phyloP scores from a whole-genome alignment of 2,329 filamentous ascomycete genomes.

The Tothia fuscella region DNA sequence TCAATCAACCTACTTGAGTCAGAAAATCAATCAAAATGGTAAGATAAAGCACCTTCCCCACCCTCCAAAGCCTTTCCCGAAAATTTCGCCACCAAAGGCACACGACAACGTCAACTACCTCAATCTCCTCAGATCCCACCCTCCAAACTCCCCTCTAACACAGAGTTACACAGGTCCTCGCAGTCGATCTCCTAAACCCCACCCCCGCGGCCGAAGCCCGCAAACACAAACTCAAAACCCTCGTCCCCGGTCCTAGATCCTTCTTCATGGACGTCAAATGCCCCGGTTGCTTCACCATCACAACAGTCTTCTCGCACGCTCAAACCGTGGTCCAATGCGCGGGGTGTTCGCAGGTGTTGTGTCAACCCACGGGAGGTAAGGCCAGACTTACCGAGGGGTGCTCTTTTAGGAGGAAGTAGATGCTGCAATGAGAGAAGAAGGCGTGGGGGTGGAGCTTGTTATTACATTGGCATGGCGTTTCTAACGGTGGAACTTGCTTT shows the following conservation, averaged over 20 bases:
- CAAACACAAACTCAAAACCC: conserved; percentile 99
- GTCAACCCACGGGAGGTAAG: conserved; percentile 99
- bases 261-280: conserved; percentile 99
- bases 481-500: too few relatives aligned
- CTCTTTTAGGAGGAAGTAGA: conserved; percentile 99
- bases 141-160: too few relatives aligned
- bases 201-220: conserved; percentile 93
- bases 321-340: conserved; percentile 99
- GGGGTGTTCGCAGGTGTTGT: conserved; percentile 98
- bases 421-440: too few relatives aligned
- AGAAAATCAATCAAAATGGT: too few relatives aligned
- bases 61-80: too few relatives aligned
- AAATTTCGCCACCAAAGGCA: too few relatives aligned
- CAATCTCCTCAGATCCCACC: too few relatives aligned
- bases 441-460: too few relatives aligned
- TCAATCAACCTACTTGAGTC: too few relatives aligned
- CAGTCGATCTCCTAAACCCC: conserved; percentile 99
- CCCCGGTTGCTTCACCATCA: conserved; percentile 99
- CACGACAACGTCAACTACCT: too few relatives aligned
- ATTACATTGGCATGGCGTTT: too few relatives aligned
- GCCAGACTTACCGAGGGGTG: conserved; percentile 97
- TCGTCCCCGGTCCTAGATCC: conserved; percentile 91
- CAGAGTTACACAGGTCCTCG: conserved; percentile 99
- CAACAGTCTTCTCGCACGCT: conserved; percentile 99
- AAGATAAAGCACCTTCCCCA: too few relatives aligned